phyloP scores from a whole-genome alignment of 2,329 filamentous ascomycete genomes.

The Orbilia quercus region DNA sequence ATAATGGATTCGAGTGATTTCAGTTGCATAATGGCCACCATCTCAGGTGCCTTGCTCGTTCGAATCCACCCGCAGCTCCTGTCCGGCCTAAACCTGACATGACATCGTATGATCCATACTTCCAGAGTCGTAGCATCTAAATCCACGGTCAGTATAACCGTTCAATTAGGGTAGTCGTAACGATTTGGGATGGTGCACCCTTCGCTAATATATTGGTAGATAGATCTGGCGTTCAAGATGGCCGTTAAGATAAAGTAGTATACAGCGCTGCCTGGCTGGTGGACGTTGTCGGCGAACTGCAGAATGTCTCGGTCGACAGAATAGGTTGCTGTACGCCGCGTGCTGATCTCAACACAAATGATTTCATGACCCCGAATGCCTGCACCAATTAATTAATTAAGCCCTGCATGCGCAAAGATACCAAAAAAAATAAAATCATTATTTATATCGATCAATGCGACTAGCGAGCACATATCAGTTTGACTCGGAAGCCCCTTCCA shows the following conservation, averaged over 20 bases:
- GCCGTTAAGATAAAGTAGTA: slow-evolving; percentile 3
- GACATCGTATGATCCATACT: slow-evolving; percentile 29
- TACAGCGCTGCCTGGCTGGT: slow-evolving; percentile 31
- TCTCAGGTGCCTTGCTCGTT: slow-evolving; percentile 34
- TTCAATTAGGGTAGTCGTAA: slow-evolving; percentile 41
- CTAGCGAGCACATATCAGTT: slow-evolving; percentile 36
- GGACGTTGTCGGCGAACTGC: slow-evolving; percentile 42
- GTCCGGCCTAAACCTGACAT: slow-evolving; percentile 19
- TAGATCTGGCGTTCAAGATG: slow-evolving; percentile 5
- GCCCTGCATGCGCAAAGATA: too few species aligned
- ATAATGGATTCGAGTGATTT: slow-evolving; percentile 46
- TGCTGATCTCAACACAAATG: slow-evolving; percentile 10
- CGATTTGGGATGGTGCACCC: slow-evolving; percentile 38
- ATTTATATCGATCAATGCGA: slow-evolving; percentile 10
- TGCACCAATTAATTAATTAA: too few species aligned
- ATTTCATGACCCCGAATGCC: slow-evolving; percentile 6
- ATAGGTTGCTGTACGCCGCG: slow-evolving; percentile 15
- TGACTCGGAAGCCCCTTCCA: slow-evolving; percentile 35
- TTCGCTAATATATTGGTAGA: too few species aligned
- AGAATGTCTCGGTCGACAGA: slow-evolving; percentile 31
- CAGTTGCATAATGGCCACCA: slow-evolving; percentile 35
- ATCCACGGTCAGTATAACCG: neutral
- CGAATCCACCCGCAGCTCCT: slow-evolving; percentile 9
- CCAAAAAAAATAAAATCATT: too few species aligned
- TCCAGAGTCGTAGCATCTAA: too few species aligned